A percentile compares a stretch with the other conserved stretches of the same genome.
Evolutionary conservation across 768 basidiomycete species (phyloP).

Genomic region (Amanita pallidorosea): DNA sequence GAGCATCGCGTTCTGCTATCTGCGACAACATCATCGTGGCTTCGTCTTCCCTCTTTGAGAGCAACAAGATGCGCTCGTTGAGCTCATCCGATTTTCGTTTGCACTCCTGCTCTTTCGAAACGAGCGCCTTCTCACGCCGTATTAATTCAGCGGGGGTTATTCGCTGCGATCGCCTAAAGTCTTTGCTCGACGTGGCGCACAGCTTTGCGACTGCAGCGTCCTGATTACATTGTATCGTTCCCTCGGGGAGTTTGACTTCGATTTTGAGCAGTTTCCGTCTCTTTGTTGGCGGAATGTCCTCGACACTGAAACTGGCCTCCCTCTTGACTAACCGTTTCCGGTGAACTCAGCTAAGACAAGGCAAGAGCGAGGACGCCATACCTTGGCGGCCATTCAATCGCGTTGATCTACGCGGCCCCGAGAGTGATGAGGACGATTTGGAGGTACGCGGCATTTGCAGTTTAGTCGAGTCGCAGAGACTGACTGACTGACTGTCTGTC

Average conservation of each 20-base stretch:
- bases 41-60: constrained; percentile 32
- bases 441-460: constrained; percentile 11
- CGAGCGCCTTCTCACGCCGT: constrained; percentile 23
- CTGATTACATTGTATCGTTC: not conserved
- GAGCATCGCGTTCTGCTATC: constrained; percentile 29
- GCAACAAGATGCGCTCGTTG: constrained; percentile 26
- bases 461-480: too few species aligned
- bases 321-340: not conserved
- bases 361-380: constrained; percentile 5
- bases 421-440: constrained; percentile 1
- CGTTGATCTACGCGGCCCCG: constrained; percentile 17
- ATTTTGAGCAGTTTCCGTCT: constrained; percentile 6
- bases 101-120: constrained; percentile 29
- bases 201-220: constrained; percentile 9
- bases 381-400: constrained; percentile 19
- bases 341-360: constrained; percentile 6
- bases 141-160: constrained; percentile 28
- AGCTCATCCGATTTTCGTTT: constrained; percentile 24
- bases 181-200: constrained; percentile 13
- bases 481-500: too few species aligned
- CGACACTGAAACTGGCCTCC: constrained; percentile 3
- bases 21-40: constrained; percentile 27
- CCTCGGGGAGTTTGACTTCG: not conserved
- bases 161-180: constrained; percentile 26
- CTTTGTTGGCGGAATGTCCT: constrained; percentile 6